A percentile compares a stretch with the other conserved stretches of the same genome.
Evolutionary conservation across 306 rosid genomes (phyloP).

Genomic region (Ormosia emarginata): DNA sequence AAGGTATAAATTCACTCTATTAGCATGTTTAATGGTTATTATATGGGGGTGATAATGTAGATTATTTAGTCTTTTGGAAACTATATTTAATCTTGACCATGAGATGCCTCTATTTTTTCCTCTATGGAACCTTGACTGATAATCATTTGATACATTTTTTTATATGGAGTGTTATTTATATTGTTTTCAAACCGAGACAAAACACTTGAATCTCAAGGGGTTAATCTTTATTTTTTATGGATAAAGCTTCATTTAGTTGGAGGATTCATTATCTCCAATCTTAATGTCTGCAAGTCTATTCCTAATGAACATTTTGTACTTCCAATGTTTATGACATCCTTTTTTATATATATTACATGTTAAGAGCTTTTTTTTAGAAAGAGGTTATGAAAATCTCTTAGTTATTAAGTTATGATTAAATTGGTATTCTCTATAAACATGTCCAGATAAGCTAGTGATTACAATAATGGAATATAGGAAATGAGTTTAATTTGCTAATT

Average conservation of each 20-base stretch:
- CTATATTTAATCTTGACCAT: neutral
- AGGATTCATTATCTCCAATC: no score
- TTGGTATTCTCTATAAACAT: neutral
- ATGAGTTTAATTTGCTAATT: neutral
- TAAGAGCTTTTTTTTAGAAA: neutral
- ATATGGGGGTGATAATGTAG: no score
- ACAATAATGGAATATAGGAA: neutral
- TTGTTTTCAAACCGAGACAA: no score
- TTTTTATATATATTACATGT: neutral
- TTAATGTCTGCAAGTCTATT: neutral
- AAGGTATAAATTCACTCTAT: neutral
- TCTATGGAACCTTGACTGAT: neutral
- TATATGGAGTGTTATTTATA: no score
- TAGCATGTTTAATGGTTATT: neutral
- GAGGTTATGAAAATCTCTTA: neutral
- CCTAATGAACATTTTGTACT: neutral
- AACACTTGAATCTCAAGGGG: no score
- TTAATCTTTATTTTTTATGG: no score
- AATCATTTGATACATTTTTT: no score
- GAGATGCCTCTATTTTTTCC: neutral
- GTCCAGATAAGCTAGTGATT: neutral
- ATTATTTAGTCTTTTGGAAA: neutral
- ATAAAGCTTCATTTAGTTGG: neutral
- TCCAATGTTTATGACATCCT: neutral
- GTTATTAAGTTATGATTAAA: neutral